Percentiles rank a stretch among this genome's conserved stretches.
Evolutionary conservation across 148 eudicot genomes (phyloP).

Genomic region (Chenopodium suecicum): DNA sequence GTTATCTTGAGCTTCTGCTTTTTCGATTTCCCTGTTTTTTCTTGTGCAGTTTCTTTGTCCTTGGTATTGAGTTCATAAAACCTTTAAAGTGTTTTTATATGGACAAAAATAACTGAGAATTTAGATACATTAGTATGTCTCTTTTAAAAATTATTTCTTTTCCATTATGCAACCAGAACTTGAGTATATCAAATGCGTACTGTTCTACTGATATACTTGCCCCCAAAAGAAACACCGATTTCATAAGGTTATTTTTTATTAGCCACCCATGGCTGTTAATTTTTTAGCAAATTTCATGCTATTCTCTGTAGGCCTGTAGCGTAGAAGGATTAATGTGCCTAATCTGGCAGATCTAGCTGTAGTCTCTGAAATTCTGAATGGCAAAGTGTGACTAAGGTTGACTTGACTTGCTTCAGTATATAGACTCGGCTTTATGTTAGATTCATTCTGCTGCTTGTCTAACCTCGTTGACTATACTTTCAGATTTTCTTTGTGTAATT

Average conservation of each 20-base stretch:
- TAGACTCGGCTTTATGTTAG: not conserved
- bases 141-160: not conserved
- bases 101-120: not conserved
- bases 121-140: not conserved
- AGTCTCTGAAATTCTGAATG: not conserved
- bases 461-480: not conserved
- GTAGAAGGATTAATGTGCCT: not conserved
- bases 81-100: not conserved
- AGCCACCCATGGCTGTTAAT: not conserved
- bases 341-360: not conserved
- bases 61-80: not conserved
- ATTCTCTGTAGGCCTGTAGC: not conserved
- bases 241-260: not conserved
- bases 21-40: not conserved
- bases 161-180: not conserved
- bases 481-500: slow-evolving; percentile 3
- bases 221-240: not conserved
- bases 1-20: not conserved
- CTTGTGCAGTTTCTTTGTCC: not conserved
- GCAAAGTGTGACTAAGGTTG: not conserved
- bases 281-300: not conserved
- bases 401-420: not conserved
- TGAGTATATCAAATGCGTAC: not conserved
- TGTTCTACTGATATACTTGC: too few relatives aligned
- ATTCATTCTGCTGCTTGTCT: not conserved